Evolutionary conservation across 768 basidiomycete species (phyloP).

Genomic region (Suillus discolor): DNA sequence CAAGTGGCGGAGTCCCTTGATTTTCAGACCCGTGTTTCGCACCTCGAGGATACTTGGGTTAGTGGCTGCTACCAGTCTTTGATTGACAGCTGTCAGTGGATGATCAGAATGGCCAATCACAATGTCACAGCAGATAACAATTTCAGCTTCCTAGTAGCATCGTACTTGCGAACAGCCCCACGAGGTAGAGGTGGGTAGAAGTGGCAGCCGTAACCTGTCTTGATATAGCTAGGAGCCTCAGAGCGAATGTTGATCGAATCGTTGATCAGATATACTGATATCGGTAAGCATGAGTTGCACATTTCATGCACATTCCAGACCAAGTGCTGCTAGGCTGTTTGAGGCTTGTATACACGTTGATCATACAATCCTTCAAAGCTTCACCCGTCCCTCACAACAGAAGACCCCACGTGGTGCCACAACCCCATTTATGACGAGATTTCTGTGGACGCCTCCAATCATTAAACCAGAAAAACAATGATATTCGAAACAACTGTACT

Average conservation of each 20-base stretch:
- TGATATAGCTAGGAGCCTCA: not conserved
- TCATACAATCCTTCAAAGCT: not conserved
- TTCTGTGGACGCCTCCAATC: not conserved
- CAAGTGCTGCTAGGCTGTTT: not conserved
- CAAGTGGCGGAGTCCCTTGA: not conserved
- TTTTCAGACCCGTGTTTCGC: not conserved
- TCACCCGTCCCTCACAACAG: not conserved
- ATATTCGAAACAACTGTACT: not conserved
- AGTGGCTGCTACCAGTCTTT: not conserved
- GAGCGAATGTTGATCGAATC: not conserved
- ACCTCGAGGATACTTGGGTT: conserved; percentile 3
- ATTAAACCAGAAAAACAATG: not conserved
- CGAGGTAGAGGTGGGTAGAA: not conserved
- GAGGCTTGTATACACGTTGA: not conserved
- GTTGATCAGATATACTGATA: not conserved
- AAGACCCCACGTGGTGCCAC: not conserved
- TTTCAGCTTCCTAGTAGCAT: not conserved
- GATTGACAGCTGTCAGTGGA: conserved; percentile 3
- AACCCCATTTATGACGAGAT: not conserved
- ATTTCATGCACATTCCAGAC: too few relatives aligned
- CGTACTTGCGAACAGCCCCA: not conserved
- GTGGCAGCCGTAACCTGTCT: not conserved
- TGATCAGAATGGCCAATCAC: not conserved
- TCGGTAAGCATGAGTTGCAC: not conserved
- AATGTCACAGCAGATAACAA: not conserved